Base-by-base conservation (phyloP, 805 yeast species). In the Sugiyamaella mastotermitis region DNA sequence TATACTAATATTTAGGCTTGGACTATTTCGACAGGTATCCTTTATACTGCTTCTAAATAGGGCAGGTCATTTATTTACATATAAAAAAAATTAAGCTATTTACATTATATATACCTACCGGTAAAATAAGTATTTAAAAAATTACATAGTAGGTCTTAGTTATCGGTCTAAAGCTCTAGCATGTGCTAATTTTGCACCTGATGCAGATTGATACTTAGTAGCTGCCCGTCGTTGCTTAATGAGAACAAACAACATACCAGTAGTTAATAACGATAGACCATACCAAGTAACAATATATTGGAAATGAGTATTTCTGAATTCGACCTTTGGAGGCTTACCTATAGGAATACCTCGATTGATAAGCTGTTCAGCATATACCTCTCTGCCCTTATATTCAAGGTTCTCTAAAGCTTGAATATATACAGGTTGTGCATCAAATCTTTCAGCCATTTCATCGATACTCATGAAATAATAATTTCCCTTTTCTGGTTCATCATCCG, bases 281-380 rank as follows among this genome's bases (percentile, higher is more conserved):
- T 84, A 90, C 98, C 98, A 92, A 0, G 98, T 92, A 15, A 86
- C 76, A 53, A 92, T 64, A 58, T 92, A 92, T 58, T 90, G 95
- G 58, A 88, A 62, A 56, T 92, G 98, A 55, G 87, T 86, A 58
- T 92, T 92, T 44, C 82, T 78, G 55, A 85, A 72, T 48, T 80
- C 88, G 23, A 90, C 75, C 50, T 76, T 76, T n/a, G 96, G 88
- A 6, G 68, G 62, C 38, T 81, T 78, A 1, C 95, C 98, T 8
- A 92, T 58, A 8, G 98, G 98, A 5, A 90, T 90, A 38, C 98
- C 98, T 4, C 84, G 80, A 41, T 70, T 73, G 39, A 77, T 63
- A 52, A 83, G 78, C 58, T 84, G 84, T 35, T 54, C 58, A 31
- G 56, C 37, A 19, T 49, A 38, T 35, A 46, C 36, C 43, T 73